These are phyloP conservation scores for Parascedosporium putredinis DNA, from an alignment of 2,329 filamentous ascomycete species.

Conservation along the genomic window DNA sequence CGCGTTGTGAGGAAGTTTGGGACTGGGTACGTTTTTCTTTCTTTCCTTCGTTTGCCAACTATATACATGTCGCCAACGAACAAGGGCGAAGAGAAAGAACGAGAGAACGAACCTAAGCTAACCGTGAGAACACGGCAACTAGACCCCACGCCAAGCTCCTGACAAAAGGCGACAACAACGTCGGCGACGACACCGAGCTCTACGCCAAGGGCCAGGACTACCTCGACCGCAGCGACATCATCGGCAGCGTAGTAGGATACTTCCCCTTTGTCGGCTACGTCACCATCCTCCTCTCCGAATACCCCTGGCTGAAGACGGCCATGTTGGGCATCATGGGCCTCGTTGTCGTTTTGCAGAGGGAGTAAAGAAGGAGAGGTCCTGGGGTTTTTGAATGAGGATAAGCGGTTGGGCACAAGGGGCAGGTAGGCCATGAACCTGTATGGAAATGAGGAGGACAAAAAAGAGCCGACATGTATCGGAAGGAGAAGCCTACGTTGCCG, in stretches of 20 bases:
- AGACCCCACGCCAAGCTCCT: slow-evolving; percentile 60
- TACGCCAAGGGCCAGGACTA: slow-evolving; percentile 84
- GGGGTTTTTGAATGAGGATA: not conserved
- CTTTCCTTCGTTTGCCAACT: not conserved
- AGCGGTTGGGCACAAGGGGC: too few species aligned
- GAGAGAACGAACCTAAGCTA: slow-evolving; percentile 1
- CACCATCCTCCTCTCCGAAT: slow-evolving; percentile 87
- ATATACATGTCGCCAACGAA: too few species aligned
- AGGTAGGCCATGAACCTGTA: too few species aligned
- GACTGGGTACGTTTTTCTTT: slow-evolving; percentile 31
- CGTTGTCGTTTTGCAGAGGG: slow-evolving; percentile 83
- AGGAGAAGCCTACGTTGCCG: too few species aligned
- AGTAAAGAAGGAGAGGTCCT: slow-evolving; percentile 37
- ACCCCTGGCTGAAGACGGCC: slow-evolving; percentile 93
- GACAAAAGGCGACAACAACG: slow-evolving; percentile 97
- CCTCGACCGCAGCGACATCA: slow-evolving; percentile 77
- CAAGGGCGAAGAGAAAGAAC: too few species aligned
- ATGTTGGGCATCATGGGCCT: slow-evolving; percentile 93
- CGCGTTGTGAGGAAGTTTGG: slow-evolving; percentile 71
- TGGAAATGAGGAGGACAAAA: too few species aligned
- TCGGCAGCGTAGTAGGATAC: slow-evolving; percentile 85
- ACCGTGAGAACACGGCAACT: slow-evolving; percentile 2
- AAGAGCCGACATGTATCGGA: too few species aligned
- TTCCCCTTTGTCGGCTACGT: slow-evolving; percentile 95
- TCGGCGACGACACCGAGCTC: slow-evolving; percentile 77